Evolutionary conservation across 176 grass and related monocot species (phyloP), one percentile per base, ranked within the genome.

Genomic region (Eleusine coracana): DNA sequence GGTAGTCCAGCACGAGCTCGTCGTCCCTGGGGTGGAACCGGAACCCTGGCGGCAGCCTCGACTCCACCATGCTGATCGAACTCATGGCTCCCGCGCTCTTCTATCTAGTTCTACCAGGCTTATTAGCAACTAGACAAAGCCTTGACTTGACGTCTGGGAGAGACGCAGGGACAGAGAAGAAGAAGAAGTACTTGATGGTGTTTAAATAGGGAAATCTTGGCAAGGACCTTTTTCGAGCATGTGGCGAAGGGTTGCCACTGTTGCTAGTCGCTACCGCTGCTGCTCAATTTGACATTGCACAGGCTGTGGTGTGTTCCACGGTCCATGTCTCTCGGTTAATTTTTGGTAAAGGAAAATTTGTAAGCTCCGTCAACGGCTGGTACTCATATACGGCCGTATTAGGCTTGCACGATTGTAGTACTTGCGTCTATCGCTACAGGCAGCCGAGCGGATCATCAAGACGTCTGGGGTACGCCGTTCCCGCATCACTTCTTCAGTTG

Each of bases 1-100:
- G 92, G 88, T 93, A 98, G 73, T 98, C 96, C 25, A 94, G 76
- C 40, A 98, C 83, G 38, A 98, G 92, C 82, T 98, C 96, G 3
- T 95, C 87, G 65, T 98, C 96, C 39, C 80, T 67, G 0, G 96
- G 96, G 88, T 95, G 92, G 92, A 98, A 98, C 54, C 92, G 73
- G 78, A 98, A 98, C 36, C 96, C 96, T 23, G 96, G 88, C 5
- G 96, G 89, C 85, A 98, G 20, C 34, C 85, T 80, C 1, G 91
- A 82, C 91, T 95, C 96, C 92, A 90, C 49, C 91, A 90, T 98
- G 91, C 89, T 92, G 82, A 98, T 87, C 69, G 69, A 87, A 23
- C 88, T 91, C 96, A 98, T 98, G 51, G 17, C 6, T 28, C 21
- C 5, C 18, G 16, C 5, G 1, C 52, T 45, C 16, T 4, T 0